Percentiles rank a stretch among this genome's conserved stretches.
Conservation (phyloP, 1,284 basidiomycete species). For the Quambalaria eucalypti region DNA sequence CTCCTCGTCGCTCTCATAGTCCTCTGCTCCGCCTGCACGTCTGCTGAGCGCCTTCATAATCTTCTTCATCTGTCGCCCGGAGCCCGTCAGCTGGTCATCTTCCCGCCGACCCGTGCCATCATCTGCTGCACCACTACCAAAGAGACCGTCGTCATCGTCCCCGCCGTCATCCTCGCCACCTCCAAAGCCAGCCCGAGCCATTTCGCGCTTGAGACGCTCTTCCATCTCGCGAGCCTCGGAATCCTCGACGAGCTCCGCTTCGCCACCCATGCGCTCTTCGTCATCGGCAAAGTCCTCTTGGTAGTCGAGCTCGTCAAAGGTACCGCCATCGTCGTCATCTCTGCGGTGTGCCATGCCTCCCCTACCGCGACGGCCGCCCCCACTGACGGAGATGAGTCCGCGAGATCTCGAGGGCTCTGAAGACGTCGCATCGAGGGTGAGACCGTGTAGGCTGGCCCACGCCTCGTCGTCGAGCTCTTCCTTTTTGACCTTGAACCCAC, state of each 20-base stretch:
- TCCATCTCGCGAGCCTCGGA: slow-evolving; percentile 41
- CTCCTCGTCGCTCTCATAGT: slow-evolving; percentile 42
- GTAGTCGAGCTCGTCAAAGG: slow-evolving; percentile 42
- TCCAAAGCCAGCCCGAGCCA: slow-evolving; percentile 31
- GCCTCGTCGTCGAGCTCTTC: slow-evolving; percentile 1
- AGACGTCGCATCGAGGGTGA: not conserved
- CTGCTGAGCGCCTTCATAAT: slow-evolving; percentile 43
- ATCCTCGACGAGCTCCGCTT: slow-evolving; percentile 21
- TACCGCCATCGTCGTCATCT: slow-evolving; percentile 13
- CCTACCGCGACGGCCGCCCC: not conserved
- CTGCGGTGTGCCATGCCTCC: not conserved
- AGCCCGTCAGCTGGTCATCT: slow-evolving; percentile 37
- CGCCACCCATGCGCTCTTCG: slow-evolving; percentile 23
- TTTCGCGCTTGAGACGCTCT: slow-evolving; percentile 43
- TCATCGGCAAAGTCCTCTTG: slow-evolving; percentile 46
- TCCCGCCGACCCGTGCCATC: slow-evolving; percentile 10
- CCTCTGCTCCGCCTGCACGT: slow-evolving; percentile 28
- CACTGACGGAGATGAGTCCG: not conserved
- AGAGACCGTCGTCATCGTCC: slow-evolving; percentile 30
- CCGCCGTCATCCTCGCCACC: slow-evolving; percentile 18
- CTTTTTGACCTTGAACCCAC: not conserved
- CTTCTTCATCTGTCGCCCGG: slow-evolving; percentile 45
- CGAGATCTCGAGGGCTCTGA: not conserved
- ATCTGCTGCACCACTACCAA: slow-evolving; percentile 1
- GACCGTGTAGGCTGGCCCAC: not conserved